Conservation (phyloP, 805 yeast species). For the Kazachstania bromeliacearum region DNA sequence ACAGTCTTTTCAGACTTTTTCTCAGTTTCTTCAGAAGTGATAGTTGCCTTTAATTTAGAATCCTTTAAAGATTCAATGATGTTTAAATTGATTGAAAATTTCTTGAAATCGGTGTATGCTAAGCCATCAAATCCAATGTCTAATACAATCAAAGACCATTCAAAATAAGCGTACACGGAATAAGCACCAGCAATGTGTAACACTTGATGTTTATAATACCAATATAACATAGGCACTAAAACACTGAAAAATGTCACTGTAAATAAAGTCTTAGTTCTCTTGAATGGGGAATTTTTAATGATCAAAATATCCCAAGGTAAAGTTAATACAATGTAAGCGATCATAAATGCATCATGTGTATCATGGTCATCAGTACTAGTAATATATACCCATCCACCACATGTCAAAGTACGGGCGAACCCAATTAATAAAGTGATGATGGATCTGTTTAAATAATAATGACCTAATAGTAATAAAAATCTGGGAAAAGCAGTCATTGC, state of each 20-base stretch:
- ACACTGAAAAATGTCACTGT: conserved; percentile 58
- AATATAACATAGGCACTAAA: conserved; percentile 73
- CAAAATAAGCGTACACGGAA: conserved; percentile 87
- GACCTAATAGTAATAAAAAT: conserved; percentile 47
- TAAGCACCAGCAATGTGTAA: conserved; percentile 87
- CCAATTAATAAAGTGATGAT: conserved; percentile 39
- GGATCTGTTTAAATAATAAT: conserved; percentile 32
- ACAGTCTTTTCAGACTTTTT: neutral
- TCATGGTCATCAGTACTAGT: conserved; percentile 97
- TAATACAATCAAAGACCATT: conserved; percentile 79
- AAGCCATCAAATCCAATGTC: conserved; percentile 83
- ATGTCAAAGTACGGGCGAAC: conserved; percentile 79
- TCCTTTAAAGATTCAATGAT: conserved; percentile 11
- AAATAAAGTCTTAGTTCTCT: conserved; percentile 40
- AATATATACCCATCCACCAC: conserved; percentile 98
- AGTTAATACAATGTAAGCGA: conserved; percentile 75
- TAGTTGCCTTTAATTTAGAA: neutral
- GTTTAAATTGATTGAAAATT: conserved; percentile 38
- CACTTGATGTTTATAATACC: conserved; percentile 89
- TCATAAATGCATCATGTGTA: conserved; percentile 93
- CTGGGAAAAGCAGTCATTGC: conserved; percentile 93
- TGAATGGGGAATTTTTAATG: conserved; percentile 38
- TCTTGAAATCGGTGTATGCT: conserved; percentile 60
- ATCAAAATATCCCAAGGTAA: conserved; percentile 80
- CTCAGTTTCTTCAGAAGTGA: neutral